A percentile compares a stretch with the other conserved stretches of the same genome.
These are phyloP conservation scores for Suillus alpinus DNA, from an alignment of 768 basidiomycete genomes.

Conservation along the genomic window DNA sequence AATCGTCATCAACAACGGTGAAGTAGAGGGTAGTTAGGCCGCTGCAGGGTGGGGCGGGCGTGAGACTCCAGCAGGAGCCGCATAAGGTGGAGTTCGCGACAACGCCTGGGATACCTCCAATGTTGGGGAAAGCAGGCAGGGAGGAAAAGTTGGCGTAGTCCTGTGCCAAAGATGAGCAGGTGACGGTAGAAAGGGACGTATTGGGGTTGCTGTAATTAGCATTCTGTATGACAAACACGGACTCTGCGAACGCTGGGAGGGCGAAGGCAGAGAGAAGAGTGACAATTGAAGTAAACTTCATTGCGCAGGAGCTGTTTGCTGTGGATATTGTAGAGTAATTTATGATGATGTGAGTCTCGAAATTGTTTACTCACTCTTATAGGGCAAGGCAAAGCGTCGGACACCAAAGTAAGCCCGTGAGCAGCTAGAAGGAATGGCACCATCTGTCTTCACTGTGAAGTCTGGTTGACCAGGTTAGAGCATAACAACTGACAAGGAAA, in stretches of 20 bases:
- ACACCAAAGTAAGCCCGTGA: background rate
- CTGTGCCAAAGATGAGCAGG: conserved; percentile 16
- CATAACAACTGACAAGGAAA: background rate
- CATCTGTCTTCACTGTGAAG: background rate
- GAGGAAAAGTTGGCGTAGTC: conserved; percentile 13
- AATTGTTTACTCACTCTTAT: background rate
- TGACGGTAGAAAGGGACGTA: conserved; percentile 8
- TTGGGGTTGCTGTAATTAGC: conserved; percentile 2
- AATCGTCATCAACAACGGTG: conserved; percentile 17
- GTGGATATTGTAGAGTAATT: background rate
- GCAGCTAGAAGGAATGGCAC: background rate
- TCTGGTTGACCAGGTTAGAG: background rate
- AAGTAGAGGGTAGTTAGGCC: background rate
- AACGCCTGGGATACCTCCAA: conserved; percentile 5
- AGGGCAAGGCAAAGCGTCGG: background rate
- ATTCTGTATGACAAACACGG: conserved; percentile 1
- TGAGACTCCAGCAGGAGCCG: conserved; percentile 8
- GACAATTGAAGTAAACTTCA: conserved; percentile 3
- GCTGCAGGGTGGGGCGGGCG: background rate
- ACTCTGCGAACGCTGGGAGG: background rate
- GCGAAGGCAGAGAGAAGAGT: conserved; percentile 8
- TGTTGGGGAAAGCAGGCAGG: conserved; percentile 7
- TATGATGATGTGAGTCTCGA: background rate
- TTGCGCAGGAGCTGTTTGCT: background rate
- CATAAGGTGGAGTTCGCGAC: background rate